phyloP scores from a whole-genome alignment of 441 rosid species.

The Iberis amara region DNA sequence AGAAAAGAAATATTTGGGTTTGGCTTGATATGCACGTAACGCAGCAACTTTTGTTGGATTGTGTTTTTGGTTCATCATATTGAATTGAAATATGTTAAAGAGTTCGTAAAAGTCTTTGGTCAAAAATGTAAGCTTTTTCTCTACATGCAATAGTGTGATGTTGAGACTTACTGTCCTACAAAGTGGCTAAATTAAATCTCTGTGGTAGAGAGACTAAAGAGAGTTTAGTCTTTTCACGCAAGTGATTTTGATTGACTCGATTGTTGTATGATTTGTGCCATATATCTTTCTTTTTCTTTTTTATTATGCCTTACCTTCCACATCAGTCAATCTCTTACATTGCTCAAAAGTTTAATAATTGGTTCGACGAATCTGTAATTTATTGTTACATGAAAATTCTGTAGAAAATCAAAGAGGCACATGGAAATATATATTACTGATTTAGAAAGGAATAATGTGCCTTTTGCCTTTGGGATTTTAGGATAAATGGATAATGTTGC shows the following conservation, averaged over 20 bases:
- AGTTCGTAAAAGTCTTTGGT: too few relatives aligned
- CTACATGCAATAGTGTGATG: constrained; percentile 24
- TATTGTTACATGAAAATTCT: constrained; percentile 1
- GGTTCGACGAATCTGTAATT: constrained; percentile 25
- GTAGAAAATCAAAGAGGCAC: constrained; percentile 14
- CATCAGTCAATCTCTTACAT: not conserved
- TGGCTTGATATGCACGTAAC: too few relatives aligned
- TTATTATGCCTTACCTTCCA: not conserved
- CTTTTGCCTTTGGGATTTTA: constrained; percentile 12
- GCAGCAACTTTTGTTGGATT: too few relatives aligned
- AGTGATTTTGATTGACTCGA: constrained; percentile 34
- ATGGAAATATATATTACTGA: constrained; percentile 22
- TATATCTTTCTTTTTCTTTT: not conserved
- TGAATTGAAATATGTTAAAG: too few relatives aligned
- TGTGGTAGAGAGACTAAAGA: constrained; percentile 29
- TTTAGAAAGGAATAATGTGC: constrained; percentile 26
- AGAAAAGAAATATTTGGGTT: too few relatives aligned
- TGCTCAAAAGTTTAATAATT: constrained; percentile 28
- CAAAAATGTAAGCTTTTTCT: too few relatives aligned
- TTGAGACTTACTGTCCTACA: constrained; percentile 31
- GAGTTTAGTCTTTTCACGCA: constrained; percentile 65
- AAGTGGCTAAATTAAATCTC: constrained; percentile 24
- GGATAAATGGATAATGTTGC: constrained; percentile 23
- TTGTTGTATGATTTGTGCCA: not conserved
- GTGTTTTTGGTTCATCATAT: too few relatives aligned